Evolutionary conservation across 1,284 basidiomycete species (phyloP), one percentile per base, ranked within the genome.

Genomic region (Ustilago bromivora): DNA sequence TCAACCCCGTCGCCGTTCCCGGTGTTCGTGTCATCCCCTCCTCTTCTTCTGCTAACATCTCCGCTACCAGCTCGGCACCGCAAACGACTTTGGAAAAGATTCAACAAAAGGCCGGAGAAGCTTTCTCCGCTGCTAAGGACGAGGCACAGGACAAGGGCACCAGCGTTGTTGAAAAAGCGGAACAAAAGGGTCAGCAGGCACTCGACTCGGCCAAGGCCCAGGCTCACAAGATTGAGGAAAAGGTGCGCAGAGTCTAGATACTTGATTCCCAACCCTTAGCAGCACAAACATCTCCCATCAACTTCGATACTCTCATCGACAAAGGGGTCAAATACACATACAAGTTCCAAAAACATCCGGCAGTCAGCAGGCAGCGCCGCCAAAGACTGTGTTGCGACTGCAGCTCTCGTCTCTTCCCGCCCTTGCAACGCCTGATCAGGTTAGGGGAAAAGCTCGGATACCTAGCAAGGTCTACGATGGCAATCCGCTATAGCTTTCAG

Each of bases 1-100:
- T 98, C 90, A 96, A 96, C 89, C 94, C 95, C 19, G 92, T 95
- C 72, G 91, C 94, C 83, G 91, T 96, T 85, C 93, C 95, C 43
- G 95, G 95, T 78, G 94, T 93, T 69, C 92, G 94, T 79, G 90
- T 97, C 80, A 88, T 89, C 60, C 93, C 87, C 82, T 86, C 32
- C 76, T 87, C 36, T 74, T 85, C 63, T 87, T 87, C 23, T 66
- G 82, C 35, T 80, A 84, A n/a, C 88, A 87, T 19, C 36, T 68
- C 71, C 31, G 61, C 66, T 15, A 63, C 67, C 40, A 68, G 61
- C 60, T 63, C 54, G 13, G 62, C 53, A 65, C 78, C 79, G 12
- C 71, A 74, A 35, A 76, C 81, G 28, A 74, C 79, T 23, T 81
- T 85, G 23, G 79, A 82, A 61, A 74, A 76, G 61, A 60, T 85